A percentile compares a stretch with the other conserved stretches of the same genome.
Evolutionary conservation across 306 rosid genomes (phyloP).

Genomic region (Fragaria nilgerrensis): DNA sequence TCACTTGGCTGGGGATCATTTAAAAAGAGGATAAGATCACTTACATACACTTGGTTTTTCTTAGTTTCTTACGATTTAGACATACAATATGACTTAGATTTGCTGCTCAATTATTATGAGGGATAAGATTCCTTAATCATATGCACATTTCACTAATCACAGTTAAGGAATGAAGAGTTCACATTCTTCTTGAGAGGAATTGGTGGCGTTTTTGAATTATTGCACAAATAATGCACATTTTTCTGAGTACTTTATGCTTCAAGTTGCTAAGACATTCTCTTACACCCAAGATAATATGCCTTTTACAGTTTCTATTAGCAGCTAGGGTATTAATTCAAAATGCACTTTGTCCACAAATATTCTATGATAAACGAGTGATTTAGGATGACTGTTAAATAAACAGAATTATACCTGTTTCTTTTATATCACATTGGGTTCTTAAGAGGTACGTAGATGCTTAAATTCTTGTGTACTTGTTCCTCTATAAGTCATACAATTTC

Average conservation of each 20-base stretch:
- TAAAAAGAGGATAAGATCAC: neutral
- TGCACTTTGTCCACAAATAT: slow-evolving; percentile 29
- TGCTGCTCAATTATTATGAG: slow-evolving; percentile 29
- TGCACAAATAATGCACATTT: slow-evolving; percentile 30
- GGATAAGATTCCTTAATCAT: slow-evolving; percentile 42
- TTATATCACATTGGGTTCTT: slow-evolving; percentile 10
- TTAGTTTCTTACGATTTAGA: slow-evolving; percentile 1
- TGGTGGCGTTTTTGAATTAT: slow-evolving; percentile 13
- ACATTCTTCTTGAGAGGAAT: slow-evolving; percentile 18
- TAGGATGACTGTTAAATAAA: neutral
- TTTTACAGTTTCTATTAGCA: neutral
- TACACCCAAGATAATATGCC: slow-evolving; percentile 15
- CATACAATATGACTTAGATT: slow-evolving; percentile 18
- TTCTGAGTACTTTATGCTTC: slow-evolving; percentile 25
- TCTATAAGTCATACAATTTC: neutral
- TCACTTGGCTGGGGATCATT: neutral
- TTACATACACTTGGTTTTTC: neutral
- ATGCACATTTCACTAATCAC: slow-evolving; percentile 24
- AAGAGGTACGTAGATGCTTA: slow-evolving; percentile 5
- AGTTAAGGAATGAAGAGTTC: neutral
- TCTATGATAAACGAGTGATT: slow-evolving; percentile 13
- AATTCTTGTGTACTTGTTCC: neutral
- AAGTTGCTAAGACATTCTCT: slow-evolving; percentile 41
- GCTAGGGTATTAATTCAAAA: slow-evolving; percentile 5
- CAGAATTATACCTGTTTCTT: neutral